Evolutionary conservation across 148 eudicot genomes (phyloP).

Genomic region (Camellia granthamiana): DNA sequence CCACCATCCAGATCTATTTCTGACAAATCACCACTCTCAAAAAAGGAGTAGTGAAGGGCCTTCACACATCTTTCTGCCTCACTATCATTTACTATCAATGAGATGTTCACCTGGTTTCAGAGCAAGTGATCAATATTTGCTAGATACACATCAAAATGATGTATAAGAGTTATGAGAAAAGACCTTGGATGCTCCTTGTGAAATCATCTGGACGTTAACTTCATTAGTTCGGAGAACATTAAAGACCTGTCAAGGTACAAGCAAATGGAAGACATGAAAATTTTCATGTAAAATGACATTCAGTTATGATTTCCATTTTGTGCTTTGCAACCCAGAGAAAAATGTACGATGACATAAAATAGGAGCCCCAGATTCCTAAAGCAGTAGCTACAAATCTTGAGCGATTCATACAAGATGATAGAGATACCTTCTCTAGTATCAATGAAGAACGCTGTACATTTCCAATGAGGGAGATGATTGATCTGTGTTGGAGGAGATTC

Average conservation of each 20-base stretch:
- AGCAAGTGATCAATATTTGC: constrained; percentile 1
- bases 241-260: constrained; percentile 48
- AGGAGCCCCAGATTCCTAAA: background rate
- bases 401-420: background rate
- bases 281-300: background rate
- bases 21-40: constrained; percentile 43
- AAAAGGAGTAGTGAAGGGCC: constrained; percentile 74
- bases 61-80: constrained; percentile 80
- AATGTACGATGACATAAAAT: background rate
- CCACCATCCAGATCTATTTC: constrained; percentile 17
- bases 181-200: constrained; percentile 88
- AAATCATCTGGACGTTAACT: constrained; percentile 92
- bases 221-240: constrained; percentile 55
- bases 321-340: background rate
- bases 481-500: constrained; percentile 66
- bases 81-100: constrained; percentile 70
- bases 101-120: constrained; percentile 63
- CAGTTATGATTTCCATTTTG: background rate
- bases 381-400: background rate
- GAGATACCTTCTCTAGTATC: constrained; percentile 62
- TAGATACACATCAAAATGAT: background rate
- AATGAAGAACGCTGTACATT: constrained; percentile 80
- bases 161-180: background rate
- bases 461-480: constrained; percentile 83
- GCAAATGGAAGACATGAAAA: background rate